Evolutionary conservation across 371 early-diverging fungal genomes (phyloP), one percentile per base, ranked within the genome.

Genomic region (Mortierella sp.): DNA sequence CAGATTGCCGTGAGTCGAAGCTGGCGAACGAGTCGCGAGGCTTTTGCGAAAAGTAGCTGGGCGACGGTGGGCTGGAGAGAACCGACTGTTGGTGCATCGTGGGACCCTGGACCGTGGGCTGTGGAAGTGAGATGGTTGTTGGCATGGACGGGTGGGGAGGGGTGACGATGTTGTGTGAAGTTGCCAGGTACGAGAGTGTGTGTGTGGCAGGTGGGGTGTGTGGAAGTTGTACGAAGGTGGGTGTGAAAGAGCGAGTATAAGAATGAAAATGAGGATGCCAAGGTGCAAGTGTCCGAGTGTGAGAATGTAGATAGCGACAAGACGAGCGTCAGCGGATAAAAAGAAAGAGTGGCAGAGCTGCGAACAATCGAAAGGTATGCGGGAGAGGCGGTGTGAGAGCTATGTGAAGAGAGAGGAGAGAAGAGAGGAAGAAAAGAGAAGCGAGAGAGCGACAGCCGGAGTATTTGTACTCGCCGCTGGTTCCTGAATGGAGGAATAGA

Each of bases 61-160:
- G 27, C 16, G 61, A 48, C 10, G 60, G 50, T 8, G 67, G 60
- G 48, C 56, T 37, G 49, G 68, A 56, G 57, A 49, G 57, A 16
- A 54, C 28, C 4, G 73, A 58, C 19, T 54, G 57, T 7, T 64
- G 69, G 61, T 76, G 67, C 76, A 76, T 76, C 9, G 69, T 76
- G 25, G 76, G 76, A 21, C 76, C 76, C 40, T 68, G 56, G 44
- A 58, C 29, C 4, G 64, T 56, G 54, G 47, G 21, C 27, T 60
- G 63, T 41, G 59, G 4, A 40, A 76, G 39, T 27, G 76, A 76
- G 37, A 76, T 44, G 56, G 76, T 67, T 5, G 76, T 60, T 24
- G 71, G 73, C 73, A 73, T 73, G 12, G 59, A 49, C 1, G 24
- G 5, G 25, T 17, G 21, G 29, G 28, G 19, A 8, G 39, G 34